Base-by-base conservation (phyloP, 163 green algal genomes). In the Picocystis sp. region DNA sequence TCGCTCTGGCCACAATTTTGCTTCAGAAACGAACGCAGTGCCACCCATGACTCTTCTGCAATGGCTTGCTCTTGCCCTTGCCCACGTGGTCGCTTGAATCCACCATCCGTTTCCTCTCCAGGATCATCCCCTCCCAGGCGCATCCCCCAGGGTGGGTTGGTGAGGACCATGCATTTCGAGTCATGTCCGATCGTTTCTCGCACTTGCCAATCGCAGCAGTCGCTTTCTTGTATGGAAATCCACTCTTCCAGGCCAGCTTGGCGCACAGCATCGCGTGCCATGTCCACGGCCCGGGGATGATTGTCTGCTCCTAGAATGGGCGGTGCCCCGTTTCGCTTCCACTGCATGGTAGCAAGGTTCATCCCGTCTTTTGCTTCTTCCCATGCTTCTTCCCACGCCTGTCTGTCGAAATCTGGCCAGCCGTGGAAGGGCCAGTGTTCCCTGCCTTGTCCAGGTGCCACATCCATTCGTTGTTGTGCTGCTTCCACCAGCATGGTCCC, bases 401-500 rank as follows among this genome's bases (percentile, higher is more conserved):
- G 33, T 10, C 12, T 2, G 21, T 79, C 64, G 47, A 69, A 71
- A 56, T 84, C 76, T 3, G 46, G 66, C 76, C 76, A 84, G 13
- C 43, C 29, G 49, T 65, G 51, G 49, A 78, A 80, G 12, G 71
- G 65, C 19, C 47, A 34, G 52, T 80, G 64, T 56, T 15, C 11
- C 43, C 53, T 6, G 11, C 21, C 29, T 53, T 65, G 43, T 3
- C 66, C 66, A 3, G 66, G 66, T 9, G 66, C 66, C 14, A 57
- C 23, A 52, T 72, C 53, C 9, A 44, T 61, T 0, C 83, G 83
- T 62, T 92, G 91, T 21, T 94, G 70, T 0, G 79, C 84, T 1
- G 79, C 88, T 56, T 96, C 86, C 21, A 93, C 82, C 2, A 95
- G 70, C 2, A 97, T 53, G 13, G 87, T 95, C 21, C 84, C 87